Conservation (phyloP, 345 rosid species). For the Eucalyptus curtisii region DNA sequence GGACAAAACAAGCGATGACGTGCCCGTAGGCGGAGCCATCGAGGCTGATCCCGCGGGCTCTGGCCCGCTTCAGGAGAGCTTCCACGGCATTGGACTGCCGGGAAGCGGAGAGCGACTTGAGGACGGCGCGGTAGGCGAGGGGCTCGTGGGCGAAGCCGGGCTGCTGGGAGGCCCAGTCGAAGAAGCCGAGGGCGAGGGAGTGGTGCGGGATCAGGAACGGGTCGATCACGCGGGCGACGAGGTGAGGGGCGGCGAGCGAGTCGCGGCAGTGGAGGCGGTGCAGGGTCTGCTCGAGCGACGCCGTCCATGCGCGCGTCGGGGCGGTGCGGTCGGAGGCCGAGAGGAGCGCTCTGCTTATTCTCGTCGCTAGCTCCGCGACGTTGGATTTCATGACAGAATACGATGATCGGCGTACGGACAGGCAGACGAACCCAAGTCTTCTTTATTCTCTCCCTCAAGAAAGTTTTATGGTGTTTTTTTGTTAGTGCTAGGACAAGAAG, state of each 20-base stretch:
- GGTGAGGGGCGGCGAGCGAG: conserved; percentile 35
- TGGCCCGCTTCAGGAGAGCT: conserved; percentile 44
- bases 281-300: conserved; percentile 52
- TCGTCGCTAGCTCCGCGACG: conserved; percentile 35
- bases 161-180: conserved; percentile 89
- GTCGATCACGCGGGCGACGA: conserved; percentile 74
- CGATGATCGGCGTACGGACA: not conserved
- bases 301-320: conserved; percentile 48
- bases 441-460: not conserved
- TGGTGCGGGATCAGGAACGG: conserved; percentile 53
- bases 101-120: conserved; percentile 59
- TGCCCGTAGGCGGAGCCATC: conserved; percentile 33
- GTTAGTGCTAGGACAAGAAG: not conserved
- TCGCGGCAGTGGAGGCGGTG: conserved; percentile 40
- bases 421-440: not conserved
- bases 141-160: conserved; percentile 66
- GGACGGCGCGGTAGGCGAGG: conserved; percentile 51
- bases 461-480: too few species aligned
- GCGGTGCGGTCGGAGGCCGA: conserved; percentile 23
- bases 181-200: conserved; percentile 82
- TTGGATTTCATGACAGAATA: not conserved
- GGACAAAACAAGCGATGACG: conserved; percentile 31
- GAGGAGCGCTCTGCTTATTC: conserved; percentile 55
- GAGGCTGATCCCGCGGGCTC: conserved; percentile 32
- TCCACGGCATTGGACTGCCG: conserved; percentile 52